Percentiles rank a stretch among this genome's conserved stretches.
These are phyloP conservation scores for Cenchrus purpureus DNA, from an alignment of 176 grass and related monocot species.

Conservation along the genomic window DNA sequence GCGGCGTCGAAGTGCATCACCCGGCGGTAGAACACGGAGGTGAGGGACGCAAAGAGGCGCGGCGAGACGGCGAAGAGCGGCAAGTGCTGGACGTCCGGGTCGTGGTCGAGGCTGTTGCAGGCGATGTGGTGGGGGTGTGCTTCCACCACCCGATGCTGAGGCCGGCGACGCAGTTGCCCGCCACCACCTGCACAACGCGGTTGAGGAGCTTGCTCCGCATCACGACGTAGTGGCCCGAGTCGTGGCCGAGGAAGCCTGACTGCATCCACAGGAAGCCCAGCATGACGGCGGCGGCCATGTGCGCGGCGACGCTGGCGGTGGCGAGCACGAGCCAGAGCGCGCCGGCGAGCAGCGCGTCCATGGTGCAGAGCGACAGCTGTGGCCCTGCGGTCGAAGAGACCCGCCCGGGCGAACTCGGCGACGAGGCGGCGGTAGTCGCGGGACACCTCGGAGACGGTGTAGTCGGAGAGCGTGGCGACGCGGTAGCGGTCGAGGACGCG, in stretches of 20 bases:
- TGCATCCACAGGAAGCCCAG: conserved; percentile 76
- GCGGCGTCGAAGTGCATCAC: conserved; percentile 61
- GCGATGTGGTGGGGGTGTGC: conserved; percentile 79
- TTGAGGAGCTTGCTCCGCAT: conserved; percentile 39
- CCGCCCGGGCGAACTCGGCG: conserved; percentile 50
- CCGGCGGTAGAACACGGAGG: conserved; percentile 53
- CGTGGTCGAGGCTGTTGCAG: conserved; percentile 89
- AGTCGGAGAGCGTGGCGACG: conserved; percentile 69
- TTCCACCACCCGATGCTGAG: conserved; percentile 96
- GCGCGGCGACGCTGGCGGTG: conserved; percentile 34
- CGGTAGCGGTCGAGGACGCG: conserved; percentile 57
- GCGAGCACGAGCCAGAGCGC: conserved; percentile 33
- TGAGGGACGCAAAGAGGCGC: conserved; percentile 48
- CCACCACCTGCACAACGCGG: conserved; percentile 57
- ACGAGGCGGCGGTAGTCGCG: conserved; percentile 73
- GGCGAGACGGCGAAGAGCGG: conserved; percentile 73
- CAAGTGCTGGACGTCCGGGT: conserved; percentile 93
- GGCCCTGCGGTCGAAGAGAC: conserved; percentile 60
- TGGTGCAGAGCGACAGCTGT: conserved; percentile 11
- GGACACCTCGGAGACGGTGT: conserved; percentile 58
- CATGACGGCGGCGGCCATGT: conserved; percentile 49
- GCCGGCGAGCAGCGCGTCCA: conserved; percentile 37
- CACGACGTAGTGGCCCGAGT: conserved; percentile 59
- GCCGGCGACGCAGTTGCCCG: conserved; percentile 85
- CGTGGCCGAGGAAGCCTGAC: conserved; percentile 87